These are phyloP conservation scores for Tetracentron sinense DNA, from an alignment of 164 flowering plant species.

Conservation along the genomic window DNA sequence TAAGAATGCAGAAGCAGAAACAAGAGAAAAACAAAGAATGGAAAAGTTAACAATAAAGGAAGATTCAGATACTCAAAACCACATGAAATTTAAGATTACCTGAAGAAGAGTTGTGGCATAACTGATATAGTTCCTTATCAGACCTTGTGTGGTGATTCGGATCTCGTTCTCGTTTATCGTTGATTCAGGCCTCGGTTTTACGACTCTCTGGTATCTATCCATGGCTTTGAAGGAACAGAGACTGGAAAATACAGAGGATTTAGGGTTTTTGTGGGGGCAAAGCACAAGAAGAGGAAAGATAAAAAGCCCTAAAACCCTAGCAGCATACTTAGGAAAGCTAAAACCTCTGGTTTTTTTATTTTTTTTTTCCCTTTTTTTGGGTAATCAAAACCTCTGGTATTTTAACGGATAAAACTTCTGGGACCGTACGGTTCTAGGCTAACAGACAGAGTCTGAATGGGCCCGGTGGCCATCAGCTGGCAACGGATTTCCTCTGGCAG, in stretches of 20 bases:
- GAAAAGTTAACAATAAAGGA: not conserved
- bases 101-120: constrained; percentile 74
- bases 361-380: too few relatives aligned
- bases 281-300: not conserved
- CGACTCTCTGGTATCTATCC: constrained; percentile 76
- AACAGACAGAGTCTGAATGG: too few relatives aligned
- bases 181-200: constrained; percentile 55
- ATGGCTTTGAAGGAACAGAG: constrained; percentile 21
- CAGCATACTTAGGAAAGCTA: not conserved
- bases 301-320: constrained; percentile 22
- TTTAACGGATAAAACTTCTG: too few relatives aligned
- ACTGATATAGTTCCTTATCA: constrained; percentile 70
- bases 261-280: not conserved
- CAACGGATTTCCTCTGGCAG: too few relatives aligned
- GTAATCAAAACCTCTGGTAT: too few relatives aligned
- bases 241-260: not conserved
- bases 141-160: constrained; percentile 75
- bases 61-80: not conserved
- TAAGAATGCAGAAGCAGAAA: not conserved
- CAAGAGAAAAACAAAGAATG: not conserved
- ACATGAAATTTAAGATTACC: constrained; percentile 25
- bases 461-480: too few relatives aligned
- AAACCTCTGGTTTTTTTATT: too few relatives aligned
- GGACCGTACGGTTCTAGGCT: too few relatives aligned
- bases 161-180: constrained; percentile 70